phyloP scores from a whole-genome alignment of 768 basidiomycete genomes.

The Leccinum ochraceum region DNA sequence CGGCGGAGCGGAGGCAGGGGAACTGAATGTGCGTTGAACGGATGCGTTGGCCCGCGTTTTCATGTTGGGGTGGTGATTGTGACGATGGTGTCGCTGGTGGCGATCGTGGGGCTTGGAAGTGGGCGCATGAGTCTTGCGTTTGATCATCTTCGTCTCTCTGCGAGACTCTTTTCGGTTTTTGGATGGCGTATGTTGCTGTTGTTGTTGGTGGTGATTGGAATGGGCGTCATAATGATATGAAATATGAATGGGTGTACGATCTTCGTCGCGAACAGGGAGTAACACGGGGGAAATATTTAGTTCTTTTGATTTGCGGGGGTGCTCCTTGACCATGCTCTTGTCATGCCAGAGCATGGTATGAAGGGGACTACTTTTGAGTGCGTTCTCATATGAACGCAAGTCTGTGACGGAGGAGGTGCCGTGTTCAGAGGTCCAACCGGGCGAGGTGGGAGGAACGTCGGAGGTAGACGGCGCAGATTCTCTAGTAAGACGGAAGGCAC shows the following conservation, averaged over 20 bases:
- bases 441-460: conserved; percentile 26
- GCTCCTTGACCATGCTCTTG: conserved; percentile 24
- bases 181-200: conserved; percentile 37
- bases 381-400: conserved; percentile 35
- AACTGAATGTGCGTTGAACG: conserved; percentile 50
- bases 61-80: conserved; percentile 64
- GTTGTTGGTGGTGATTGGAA: conserved; percentile 34
- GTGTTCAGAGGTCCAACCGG: conserved; percentile 32
- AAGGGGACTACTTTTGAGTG: conserved; percentile 56
- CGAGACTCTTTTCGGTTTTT: conserved; percentile 66
- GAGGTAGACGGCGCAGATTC: conserved; percentile 26
- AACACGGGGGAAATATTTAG: conserved; percentile 52
- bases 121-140: conserved; percentile 56
- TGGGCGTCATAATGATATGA: conserved; percentile 35
- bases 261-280: conserved; percentile 54
- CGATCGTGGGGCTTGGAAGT: conserved; percentile 39
- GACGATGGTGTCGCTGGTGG: conserved; percentile 50
- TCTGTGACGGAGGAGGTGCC: conserved; percentile 21
- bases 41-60: conserved; percentile 58
- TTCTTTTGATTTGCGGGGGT: conserved; percentile 31
- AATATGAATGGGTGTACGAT: conserved; percentile 52
- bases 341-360: conserved; percentile 56
- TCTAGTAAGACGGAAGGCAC: conserved; percentile 69
- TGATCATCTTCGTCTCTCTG: conserved; percentile 66
- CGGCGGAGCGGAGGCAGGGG: conserved; percentile 29